Evolutionary conservation across 257 asterid species (phyloP).

Genomic region (Misopates orontium): DNA sequence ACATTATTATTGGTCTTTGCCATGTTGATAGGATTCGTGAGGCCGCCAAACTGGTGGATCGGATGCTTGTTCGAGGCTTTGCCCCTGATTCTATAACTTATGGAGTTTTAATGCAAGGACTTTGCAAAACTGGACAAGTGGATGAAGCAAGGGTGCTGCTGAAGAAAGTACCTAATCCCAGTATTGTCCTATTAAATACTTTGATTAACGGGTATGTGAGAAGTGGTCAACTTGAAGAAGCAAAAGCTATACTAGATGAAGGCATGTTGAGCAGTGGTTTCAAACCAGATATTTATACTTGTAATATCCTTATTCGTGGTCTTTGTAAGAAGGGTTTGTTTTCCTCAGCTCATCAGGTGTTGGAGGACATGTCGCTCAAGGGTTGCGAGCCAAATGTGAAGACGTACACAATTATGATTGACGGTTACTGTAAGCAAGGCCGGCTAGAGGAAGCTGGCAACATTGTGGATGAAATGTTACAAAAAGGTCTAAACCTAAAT

Average conservation of each 20-base stretch:
- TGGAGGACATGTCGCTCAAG: constrained; percentile 49
- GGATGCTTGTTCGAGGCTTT: constrained; percentile 78
- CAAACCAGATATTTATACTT: constrained; percentile 75
- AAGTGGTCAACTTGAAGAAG: constrained; percentile 63
- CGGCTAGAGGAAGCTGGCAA: constrained; percentile 59
- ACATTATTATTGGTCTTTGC: constrained; percentile 76
- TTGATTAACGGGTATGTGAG: constrained; percentile 66
- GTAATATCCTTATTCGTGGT: constrained; percentile 72
- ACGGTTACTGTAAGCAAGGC: constrained; percentile 73
- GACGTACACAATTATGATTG: constrained; percentile 77
- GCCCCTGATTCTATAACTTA: constrained; percentile 75
- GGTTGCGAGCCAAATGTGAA: constrained; percentile 61
- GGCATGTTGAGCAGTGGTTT: constrained; percentile 43
- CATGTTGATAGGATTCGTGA: constrained; percentile 68
- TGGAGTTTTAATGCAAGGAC: constrained; percentile 76
- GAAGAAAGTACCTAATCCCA: constrained; percentile 66
- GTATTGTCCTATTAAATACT: constrained; percentile 55
- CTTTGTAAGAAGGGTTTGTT: constrained; percentile 68
- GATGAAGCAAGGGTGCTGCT: constrained; percentile 65
- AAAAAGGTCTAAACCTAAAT: constrained; percentile 55
- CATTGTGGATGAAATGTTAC: constrained; percentile 59
- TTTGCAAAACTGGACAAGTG: constrained; percentile 66
- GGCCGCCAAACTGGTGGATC: constrained; percentile 86
- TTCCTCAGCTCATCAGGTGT: constrained; percentile 56
- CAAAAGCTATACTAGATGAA: constrained; percentile 54